Conservation (phyloP, 2,329 filamentous ascomycete species). For the Neodidymelliopsis sp. region DNA sequence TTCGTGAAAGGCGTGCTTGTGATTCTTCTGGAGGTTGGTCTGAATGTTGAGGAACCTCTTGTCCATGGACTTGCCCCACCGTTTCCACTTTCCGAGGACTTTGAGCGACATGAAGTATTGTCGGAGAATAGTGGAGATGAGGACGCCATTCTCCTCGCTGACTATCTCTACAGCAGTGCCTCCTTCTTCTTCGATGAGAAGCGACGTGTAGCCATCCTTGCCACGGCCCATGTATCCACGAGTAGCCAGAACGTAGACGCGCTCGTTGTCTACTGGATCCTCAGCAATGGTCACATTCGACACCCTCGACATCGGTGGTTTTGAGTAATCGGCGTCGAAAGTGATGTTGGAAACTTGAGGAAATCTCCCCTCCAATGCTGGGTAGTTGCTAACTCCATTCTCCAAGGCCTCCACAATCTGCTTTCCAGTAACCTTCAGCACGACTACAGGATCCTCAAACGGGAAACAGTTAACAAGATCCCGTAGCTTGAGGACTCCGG, state of each 20-base stretch:
- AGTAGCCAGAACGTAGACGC: conserved; percentile 76
- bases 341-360: conserved; percentile 85
- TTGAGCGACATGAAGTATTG: conserved; percentile 92
- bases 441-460: conserved; percentile 88
- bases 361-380: conserved; percentile 82
- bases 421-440: conserved; percentile 74
- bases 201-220: conserved; percentile 81
- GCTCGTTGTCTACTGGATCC: conserved; percentile 66
- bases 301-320: conserved; percentile 68
- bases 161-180: conserved; percentile 80
- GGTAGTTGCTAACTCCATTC: conserved; percentile 81
- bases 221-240: conserved; percentile 89
- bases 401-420: conserved; percentile 82
- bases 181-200: conserved; percentile 79
- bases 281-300: conserved; percentile 67
- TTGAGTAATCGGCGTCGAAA: conserved; percentile 74
- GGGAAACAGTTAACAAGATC: conserved; percentile 91
- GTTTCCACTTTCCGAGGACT: conserved; percentile 80
- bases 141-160: conserved; percentile 83
- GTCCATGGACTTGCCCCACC: conserved; percentile 69
- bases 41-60: conserved; percentile 73
- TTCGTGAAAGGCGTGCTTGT: conserved; percentile 59
- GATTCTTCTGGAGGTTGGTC: conserved; percentile 62
- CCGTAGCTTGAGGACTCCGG: conserved; percentile 77
- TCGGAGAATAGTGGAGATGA: conserved; percentile 84